A percentile compares a stretch with the other conserved stretches of the same genome.
Evolutionary conservation across 1,139 yeast species (phyloP).

Genomic region (Saccharomyces hybrid): DNA sequence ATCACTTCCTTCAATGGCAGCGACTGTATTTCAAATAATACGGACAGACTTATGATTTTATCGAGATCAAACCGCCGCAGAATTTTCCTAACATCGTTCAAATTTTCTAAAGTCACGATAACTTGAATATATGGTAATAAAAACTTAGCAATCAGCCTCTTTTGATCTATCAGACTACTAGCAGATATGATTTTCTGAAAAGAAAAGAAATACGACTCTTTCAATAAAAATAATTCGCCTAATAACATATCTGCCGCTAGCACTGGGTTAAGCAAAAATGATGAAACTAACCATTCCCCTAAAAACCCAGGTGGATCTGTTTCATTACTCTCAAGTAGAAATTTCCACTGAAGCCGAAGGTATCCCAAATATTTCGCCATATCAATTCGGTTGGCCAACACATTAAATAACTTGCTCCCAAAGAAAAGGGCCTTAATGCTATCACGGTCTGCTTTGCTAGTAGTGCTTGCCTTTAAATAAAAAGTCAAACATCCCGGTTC

Average conservation of each 20-base stretch:
- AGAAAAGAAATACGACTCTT: conserved; percentile 9
- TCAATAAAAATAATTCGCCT: conserved; percentile 18
- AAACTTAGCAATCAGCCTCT: conserved; percentile 20
- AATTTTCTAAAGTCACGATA: conserved; percentile 11
- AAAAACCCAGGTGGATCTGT: background rate
- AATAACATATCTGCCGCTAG: conserved; percentile 22
- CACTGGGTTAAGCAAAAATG: conserved; percentile 29
- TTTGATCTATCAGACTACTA: conserved; percentile 19
- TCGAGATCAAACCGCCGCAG: conserved; percentile 1
- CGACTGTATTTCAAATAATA: conserved; percentile 17
- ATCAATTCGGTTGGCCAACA: conserved; percentile 21
- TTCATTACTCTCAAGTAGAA: conserved; percentile 9
- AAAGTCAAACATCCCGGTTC: conserved; percentile 10
- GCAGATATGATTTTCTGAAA: conserved; percentile 8
- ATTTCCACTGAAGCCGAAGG: conserved; percentile 25
- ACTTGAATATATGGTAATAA: conserved; percentile 26
- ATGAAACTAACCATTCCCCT: conserved; percentile 19
- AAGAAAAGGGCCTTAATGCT: conserved; percentile 29
- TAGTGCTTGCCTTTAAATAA: conserved; percentile 3
- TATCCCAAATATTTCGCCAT: conserved; percentile 25
- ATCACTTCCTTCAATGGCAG: conserved; percentile 21
- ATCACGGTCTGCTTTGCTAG: conserved; percentile 14
- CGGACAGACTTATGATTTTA: conserved; percentile 11
- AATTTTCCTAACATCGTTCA: conserved; percentile 15
- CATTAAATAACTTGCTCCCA: conserved; percentile 34